Evolutionary conservation across 2,329 filamentous ascomycete genomes (phyloP), one percentile per base, ranked within the genome.

Genomic region (Massarina eburnea): DNA sequence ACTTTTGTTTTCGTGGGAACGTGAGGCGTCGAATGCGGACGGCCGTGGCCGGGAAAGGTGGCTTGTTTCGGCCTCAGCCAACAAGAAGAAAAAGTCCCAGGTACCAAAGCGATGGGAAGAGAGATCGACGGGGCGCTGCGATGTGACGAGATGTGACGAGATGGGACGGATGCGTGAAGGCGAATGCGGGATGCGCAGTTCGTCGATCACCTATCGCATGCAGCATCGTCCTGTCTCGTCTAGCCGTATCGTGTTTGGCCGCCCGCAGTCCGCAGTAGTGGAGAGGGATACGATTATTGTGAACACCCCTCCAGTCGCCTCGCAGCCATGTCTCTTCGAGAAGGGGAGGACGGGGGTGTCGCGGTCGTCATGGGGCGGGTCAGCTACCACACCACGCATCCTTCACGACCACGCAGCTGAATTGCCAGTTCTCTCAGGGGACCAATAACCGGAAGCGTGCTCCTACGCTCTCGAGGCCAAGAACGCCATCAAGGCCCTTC

Each of bases 81-180:
- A 32, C 17, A 10, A 34, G 40, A 42, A 48, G 34, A 53, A 41
- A 30, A 39, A 47, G 46, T 48, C 47, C 52, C 52, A 47, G 42
- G 29, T 43, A 53, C 52, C 52, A 47, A 15, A 39, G 41, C 50
- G 3, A 45, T 33, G 52, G 52, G 46, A 48, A 12, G n/a, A 2
- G 12, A 4, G 52, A 55, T 55, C 52, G 52, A 51, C 52, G 18
- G 21, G 22, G 37, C 26, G 20, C n/a, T 20, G 15, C 15, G 15
- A 35, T 7, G 32, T 19, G 15, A 20, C 15, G 32, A 20, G 32
- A 20, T 18, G 15, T 35, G 15, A 18, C 7, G 32, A 19, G 32
- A 20, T 20, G 32, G 12, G 30, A 14, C 7, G 4, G 32, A 18
- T 12, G 32, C 4, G 5, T 17, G 32, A 8, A n/a, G 8, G 4